Evolutionary conservation across 2,329 filamentous ascomycete species (phyloP).

Genomic region (Phoma herbarum): DNA sequence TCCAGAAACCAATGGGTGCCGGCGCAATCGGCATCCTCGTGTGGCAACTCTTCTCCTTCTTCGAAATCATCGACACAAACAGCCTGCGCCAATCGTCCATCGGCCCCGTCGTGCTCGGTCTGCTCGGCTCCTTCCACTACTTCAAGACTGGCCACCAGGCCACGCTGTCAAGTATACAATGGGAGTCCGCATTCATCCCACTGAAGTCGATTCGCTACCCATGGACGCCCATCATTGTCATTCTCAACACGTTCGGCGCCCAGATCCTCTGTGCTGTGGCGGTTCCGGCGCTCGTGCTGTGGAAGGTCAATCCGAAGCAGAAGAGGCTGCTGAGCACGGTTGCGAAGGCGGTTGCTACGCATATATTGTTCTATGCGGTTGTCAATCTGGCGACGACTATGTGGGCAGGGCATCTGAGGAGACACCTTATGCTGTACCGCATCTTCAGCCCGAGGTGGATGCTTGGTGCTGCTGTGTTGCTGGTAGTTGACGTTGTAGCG

Average conservation of each 20-base stretch:
- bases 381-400: conserved; percentile 86
- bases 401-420: conserved; percentile 86
- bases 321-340: conserved; percentile 70
- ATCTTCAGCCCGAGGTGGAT: conserved; percentile 94
- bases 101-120: conserved; percentile 81
- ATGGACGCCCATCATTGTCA: conserved; percentile 83
- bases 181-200: conserved; percentile 94
- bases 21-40: conserved; percentile 82
- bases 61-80: conserved; percentile 71
- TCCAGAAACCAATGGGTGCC: conserved; percentile 94
- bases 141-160: conserved; percentile 99
- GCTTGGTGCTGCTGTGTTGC: conserved; percentile 74
- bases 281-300: conserved; percentile 82
- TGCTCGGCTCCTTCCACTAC: conserved; percentile 93
- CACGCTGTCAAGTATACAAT: conserved; percentile 85
- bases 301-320: conserved; percentile 85
- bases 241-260: conserved; percentile 86
- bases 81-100: conserved; percentile 72
- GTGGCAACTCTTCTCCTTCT: conserved; percentile 85
- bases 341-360: conserved; percentile 74
- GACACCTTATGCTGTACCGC: conserved; percentile 95
- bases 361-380: conserved; percentile 82
- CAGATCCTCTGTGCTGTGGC: conserved; percentile 84
- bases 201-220: conserved; percentile 85
- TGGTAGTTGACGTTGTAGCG: conserved; percentile 79